Evolutionary conservation across 495 filamentous ascomycete species (phyloP), one percentile per base, ranked within the genome.

Genomic region (Penicillium waksmanii): DNA sequence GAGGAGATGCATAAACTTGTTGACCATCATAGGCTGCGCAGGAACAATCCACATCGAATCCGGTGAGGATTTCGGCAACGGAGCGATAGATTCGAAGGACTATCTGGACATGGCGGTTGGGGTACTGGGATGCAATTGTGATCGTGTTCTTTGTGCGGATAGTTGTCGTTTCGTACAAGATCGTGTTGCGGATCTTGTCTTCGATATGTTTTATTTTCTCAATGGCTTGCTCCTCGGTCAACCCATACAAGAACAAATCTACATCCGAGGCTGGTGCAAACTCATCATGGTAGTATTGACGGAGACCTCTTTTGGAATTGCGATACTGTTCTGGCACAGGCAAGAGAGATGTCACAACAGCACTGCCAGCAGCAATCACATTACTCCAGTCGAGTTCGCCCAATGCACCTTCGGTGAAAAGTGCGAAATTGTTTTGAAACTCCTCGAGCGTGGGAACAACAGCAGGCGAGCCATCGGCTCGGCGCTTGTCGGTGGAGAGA

Each of bases 171-270:
- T 94, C 90, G 18, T 85, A 83, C 21, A 94, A 78, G 56, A 96
- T 85, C 5, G 86, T 83, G 65, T 92, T 85, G 21, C 83, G 85
- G 64, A 96, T 82, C 10, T 73, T 79, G 9, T 74, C 70, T 61
- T 94, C 91, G 63, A 96, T 93, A 52, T 88, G 76, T 63, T 87
- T 85, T 69, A 96, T 93, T 78, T 94, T 94, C 63, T 91, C 85
- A 40, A 92, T 76, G 0, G 88, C 91, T 62, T 91, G 78, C 46
- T 82, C 72, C 60, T 93, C 88, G 25, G 80, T 84, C 62, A 96
- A 76, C 0, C 90, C 90, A 63, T 93, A 91, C 18, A 96, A 66
- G 72, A 94, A 96, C 17, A 96, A 77, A 70, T 96, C 91, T 25
- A 96, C 88, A 72, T 96, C 91, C 3, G 89, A 92, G 1, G 90